Conservation (phyloP, 108 stramenopile genomes). For the Cyclotella baltica region DNA sequence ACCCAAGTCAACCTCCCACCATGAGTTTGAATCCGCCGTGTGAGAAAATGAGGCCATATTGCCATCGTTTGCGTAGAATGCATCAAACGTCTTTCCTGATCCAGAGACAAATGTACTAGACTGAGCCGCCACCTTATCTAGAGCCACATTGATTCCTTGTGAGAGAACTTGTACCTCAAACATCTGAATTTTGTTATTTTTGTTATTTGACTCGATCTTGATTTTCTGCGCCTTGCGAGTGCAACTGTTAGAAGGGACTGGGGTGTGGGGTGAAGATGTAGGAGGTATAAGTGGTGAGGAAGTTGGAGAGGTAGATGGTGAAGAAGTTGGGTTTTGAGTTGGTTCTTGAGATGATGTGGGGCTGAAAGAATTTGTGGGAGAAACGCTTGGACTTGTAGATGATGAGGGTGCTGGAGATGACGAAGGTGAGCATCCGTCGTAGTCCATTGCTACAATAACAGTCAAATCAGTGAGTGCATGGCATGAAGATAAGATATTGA, state of each 20-base stretch:
- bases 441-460: not conserved
- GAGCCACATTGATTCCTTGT: not conserved
- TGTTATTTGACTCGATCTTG: not conserved
- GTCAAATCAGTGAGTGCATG: too few relatives aligned
- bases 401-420: too few relatives aligned
- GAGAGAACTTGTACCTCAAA: not conserved
- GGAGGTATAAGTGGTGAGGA: not conserved
- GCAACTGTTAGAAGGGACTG: too few relatives aligned
- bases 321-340: too few relatives aligned
- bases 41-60: not conserved
- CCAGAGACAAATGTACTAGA: not conserved
- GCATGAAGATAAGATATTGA: too few relatives aligned
- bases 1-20: not conserved
- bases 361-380: too few relatives aligned
- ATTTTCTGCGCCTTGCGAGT: not conserved
- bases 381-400: too few relatives aligned
- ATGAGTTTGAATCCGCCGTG: not conserved
- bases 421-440: not conserved
- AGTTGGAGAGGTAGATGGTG: too few relatives aligned
- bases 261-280: not conserved
- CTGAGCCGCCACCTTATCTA: not conserved
- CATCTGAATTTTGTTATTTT: not conserved
- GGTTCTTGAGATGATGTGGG: too few relatives aligned
- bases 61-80: not conserved
- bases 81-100: not conserved